These are phyloP conservation scores for Trichoderma reesei DNA, from an alignment of 495 filamentous ascomycete genomes.

Conservation along the genomic window DNA sequence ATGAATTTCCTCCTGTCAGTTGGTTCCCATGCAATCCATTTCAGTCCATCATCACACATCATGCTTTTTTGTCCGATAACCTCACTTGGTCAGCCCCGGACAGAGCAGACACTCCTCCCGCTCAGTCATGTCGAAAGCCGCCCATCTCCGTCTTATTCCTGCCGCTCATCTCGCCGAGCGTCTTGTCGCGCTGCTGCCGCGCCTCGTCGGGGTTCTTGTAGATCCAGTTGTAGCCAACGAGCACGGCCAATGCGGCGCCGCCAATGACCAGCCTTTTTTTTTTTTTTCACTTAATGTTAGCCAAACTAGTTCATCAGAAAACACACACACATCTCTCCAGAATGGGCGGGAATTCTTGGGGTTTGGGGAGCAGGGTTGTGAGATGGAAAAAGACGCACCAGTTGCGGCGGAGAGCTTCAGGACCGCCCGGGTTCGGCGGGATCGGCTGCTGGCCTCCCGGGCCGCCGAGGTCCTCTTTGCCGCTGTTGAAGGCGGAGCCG, in stretches of 20 bases:
- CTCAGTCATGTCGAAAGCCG: conserved; percentile 1
- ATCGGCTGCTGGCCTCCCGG: background rate
- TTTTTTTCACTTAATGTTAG: background rate
- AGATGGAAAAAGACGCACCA: no score
- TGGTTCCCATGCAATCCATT: background rate
- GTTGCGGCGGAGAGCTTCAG: background rate
- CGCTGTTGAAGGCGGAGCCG: background rate
- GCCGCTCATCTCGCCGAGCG: background rate
- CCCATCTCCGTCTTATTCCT: background rate
- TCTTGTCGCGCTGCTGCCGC: background rate
- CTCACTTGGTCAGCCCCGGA: background rate
- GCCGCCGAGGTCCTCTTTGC: background rate
- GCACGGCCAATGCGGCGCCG: background rate
- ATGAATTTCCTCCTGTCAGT: background rate
- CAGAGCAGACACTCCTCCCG: background rate
- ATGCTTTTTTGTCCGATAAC: background rate
- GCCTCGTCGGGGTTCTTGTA: background rate
- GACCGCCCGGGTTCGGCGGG: background rate
- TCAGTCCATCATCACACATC: background rate
- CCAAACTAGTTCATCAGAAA: no score
- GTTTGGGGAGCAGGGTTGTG: no score
- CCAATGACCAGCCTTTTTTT: background rate
- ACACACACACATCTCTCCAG: no score
- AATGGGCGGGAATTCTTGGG: no score
- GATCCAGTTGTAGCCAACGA: background rate